Base-by-base conservation (phyloP, 2,329 filamentous ascomycete genomes). In the Paecilomyces niveus region DNA sequence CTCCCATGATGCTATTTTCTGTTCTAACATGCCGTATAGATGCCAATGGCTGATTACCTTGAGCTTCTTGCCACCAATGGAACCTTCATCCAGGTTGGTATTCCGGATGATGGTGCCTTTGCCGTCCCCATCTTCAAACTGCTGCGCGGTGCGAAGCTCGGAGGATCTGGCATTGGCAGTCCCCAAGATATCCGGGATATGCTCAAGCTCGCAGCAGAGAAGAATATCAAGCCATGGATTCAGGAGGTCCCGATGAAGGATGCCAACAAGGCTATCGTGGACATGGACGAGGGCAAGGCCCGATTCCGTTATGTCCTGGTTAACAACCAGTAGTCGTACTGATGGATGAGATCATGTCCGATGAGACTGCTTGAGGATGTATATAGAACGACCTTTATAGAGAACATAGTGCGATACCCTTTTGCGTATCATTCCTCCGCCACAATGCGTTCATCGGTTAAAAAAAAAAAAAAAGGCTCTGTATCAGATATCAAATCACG, bases 1-100 rank as follows among this genome's bases (percentile, higher is more conserved):
- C 2, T 35, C n/a, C 11, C 10, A 11, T 24, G 15, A 21, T 4
- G 21, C 10, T 6, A 45, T 8, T 52, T 53, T 15, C 7, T 33
- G n/a, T 22, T 24, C 53, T 63, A 54, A 64, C 50, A 10, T 7
- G 24, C 11, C 24, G 15, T 1, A 15, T 58, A 72, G 65, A 88
- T 90, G 85, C 86, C 86, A 1, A 71, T 89, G 39, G 70, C 73
- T 33, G 75, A 83, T 31, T 90, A 89, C 69, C 74, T 91, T 53
- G 66, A 73, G 21, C 80, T 90, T 1, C 75, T 89, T 49, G 76
- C 80, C 54, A 76, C 78, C 15, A 79, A 82, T 54, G 87, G 87
- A 11, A 79, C 78, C 11, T 83, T 89, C 60, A 80, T 88, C 54
- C 85, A 89, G 70, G 80, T 90, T 51, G 87, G 86, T 59, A 79